Conservation (phyloP, 768 basidiomycete species). For the Pleurotus salmoneostramineus region DNA sequence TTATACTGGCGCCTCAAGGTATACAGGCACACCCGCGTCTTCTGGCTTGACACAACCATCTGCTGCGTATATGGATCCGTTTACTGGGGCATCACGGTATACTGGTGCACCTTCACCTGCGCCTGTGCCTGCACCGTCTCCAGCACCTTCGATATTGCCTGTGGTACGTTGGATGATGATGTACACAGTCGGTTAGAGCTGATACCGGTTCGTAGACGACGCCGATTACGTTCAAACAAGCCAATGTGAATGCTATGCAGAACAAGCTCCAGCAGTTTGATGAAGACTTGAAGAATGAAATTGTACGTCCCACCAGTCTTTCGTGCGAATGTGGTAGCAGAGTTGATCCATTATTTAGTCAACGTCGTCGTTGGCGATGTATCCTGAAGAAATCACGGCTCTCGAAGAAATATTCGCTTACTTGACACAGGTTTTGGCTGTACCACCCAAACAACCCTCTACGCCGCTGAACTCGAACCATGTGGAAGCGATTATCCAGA, state of each 20-base stretch:
- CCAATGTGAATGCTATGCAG: constrained; percentile 73
- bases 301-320: constrained; percentile 40
- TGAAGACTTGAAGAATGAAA: constrained; percentile 60
- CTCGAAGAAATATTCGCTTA: constrained; percentile 64
- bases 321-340: background rate
- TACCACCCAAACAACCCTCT: constrained; percentile 26
- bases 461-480: constrained; percentile 40
- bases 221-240: constrained; percentile 80
- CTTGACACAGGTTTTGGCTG: constrained; percentile 45
- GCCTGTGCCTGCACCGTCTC: constrained; percentile 23
- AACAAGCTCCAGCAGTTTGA: constrained; percentile 76
- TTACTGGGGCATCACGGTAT: constrained; percentile 67
- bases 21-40: constrained; percentile 35
- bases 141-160: constrained; percentile 35
- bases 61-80: constrained; percentile 53
- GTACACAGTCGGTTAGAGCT: background rate
- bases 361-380: constrained; percentile 67
- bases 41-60: constrained; percentile 24
- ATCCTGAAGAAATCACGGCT: constrained; percentile 52
- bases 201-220: constrained; percentile 39
- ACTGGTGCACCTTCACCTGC: constrained; percentile 35
- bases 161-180: constrained; percentile 48
- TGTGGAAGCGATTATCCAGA: constrained; percentile 55
- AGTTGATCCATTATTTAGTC: constrained; percentile 37
- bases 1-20: constrained; percentile 57